Conservation (phyloP, 2,329 filamentous ascomycete species). For the Aspergillus sp. region DNA sequence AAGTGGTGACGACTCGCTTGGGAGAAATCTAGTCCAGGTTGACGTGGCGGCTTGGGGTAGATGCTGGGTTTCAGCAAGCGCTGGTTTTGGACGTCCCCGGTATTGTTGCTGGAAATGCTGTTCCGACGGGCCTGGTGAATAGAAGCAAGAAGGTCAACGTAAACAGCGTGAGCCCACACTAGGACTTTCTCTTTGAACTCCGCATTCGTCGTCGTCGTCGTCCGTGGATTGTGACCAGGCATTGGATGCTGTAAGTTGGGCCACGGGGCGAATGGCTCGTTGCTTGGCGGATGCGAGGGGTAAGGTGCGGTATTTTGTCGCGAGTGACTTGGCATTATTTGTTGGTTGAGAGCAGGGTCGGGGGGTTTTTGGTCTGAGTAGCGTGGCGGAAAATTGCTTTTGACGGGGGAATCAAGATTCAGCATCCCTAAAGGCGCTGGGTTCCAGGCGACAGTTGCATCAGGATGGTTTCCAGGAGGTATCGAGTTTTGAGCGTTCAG, state of each 20-base stretch:
- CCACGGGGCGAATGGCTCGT: constrained; percentile 23
- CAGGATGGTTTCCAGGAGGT: constrained; percentile 18
- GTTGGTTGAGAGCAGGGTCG: constrained; percentile 20
- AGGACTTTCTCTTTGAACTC: constrained; percentile 64
- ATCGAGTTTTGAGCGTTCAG: constrained; percentile 22
- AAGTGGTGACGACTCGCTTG: constrained; percentile 18
- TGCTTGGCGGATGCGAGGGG: constrained; percentile 13
- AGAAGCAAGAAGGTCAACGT: constrained; percentile 62
- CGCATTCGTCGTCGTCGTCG: constrained; percentile 24
- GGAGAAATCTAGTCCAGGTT: constrained; percentile 48
- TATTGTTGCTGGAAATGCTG: constrained; percentile 45
- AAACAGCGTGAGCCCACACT: constrained; percentile 63
- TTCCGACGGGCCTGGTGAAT: constrained; percentile 50
- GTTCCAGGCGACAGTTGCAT: constrained; percentile 27
- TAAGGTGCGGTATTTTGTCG: constrained; percentile 15
- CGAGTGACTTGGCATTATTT: constrained; percentile 22
- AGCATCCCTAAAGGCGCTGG: constrained; percentile 20
- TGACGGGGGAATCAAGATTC: constrained; percentile 23
- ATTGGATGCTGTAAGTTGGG: constrained; percentile 17
- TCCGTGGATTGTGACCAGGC: constrained; percentile 15
- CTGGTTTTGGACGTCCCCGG: constrained; percentile 34
- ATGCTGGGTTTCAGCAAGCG: constrained; percentile 49
- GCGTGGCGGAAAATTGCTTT: constrained; percentile 32
- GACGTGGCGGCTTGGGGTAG: constrained; percentile 55
- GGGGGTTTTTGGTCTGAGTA: constrained; percentile 29